Conservation (phyloP, 23 red algal genomes). For the Gracilaria domingensis region DNA sequence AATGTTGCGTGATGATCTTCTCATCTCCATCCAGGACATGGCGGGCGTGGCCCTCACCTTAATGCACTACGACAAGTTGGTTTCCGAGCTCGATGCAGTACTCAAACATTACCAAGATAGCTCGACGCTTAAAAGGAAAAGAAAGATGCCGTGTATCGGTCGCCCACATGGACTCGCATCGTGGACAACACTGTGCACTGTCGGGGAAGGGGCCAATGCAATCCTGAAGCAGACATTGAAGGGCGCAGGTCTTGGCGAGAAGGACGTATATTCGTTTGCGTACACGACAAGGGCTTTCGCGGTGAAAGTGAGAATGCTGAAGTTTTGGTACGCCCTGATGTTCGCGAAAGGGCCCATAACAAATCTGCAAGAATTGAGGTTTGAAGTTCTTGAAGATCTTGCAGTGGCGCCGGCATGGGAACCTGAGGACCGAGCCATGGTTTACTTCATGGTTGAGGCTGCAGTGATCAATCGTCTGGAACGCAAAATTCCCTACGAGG, state of each 20-base stretch:
- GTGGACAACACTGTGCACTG: background rate
- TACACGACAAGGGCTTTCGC: background rate
- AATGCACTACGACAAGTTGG: constrained; percentile 32
- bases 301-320: background rate
- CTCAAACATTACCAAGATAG: background rate
- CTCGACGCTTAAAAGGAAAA: background rate
- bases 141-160: background rate
- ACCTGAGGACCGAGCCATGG: background rate
- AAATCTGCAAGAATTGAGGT: background rate
- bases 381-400: constrained; percentile 17
- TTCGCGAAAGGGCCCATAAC: constrained; percentile 6
- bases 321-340: constrained; percentile 38
- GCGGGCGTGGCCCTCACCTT: constrained; percentile 27
- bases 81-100: background rate
- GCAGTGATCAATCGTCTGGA: constrained; percentile 25
- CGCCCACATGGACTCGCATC: too few species aligned
- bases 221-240: constrained; percentile 2
- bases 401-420: constrained; percentile 29
- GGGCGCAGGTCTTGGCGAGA: background rate
- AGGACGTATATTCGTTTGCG: background rate
- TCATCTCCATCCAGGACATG: constrained; percentile 26
- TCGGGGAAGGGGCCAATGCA: background rate
- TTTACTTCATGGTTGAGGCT: constrained; percentile 33
- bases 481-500: constrained; percentile 17
- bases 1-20: constrained; percentile 22